Percentiles rank a stretch among this genome's conserved stretches.
phyloP scores from a whole-genome alignment of 2,329 filamentous ascomycete species.

The Beauveria sp. region DNA sequence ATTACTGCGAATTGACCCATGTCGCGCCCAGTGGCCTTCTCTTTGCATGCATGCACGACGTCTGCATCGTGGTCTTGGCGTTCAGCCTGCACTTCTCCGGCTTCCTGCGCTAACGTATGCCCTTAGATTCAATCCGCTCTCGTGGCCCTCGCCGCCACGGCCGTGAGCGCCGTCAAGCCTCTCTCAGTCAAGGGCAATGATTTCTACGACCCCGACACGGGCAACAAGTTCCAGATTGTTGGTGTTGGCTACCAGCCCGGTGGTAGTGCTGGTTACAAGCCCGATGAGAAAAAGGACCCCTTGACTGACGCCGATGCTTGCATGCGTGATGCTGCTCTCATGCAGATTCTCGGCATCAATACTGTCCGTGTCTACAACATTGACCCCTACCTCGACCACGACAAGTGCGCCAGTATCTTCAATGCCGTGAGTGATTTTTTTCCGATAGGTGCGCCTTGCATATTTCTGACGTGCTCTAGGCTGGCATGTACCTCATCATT shows the following conservation, averaged over 20 bases:
- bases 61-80: not conserved
- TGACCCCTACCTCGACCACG: conserved; percentile 57
- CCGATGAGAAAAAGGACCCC: conserved; percentile 45
- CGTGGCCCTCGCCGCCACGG: conserved; percentile 44
- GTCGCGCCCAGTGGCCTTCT: not conserved
- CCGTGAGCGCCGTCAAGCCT: conserved; percentile 48
- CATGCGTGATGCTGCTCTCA: conserved; percentile 56
- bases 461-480: conserved; percentile 23
- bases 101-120: conserved; percentile 13
- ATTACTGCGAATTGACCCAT: not conserved
- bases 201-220: conserved; percentile 52
- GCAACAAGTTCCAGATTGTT: conserved; percentile 56
- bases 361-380: conserved; percentile 64
- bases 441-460: not conserved
- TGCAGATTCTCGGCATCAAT: conserved; percentile 59
- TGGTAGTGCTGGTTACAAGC: conserved; percentile 55
- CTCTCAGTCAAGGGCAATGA: conserved; percentile 49
- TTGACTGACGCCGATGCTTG: conserved; percentile 51
- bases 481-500: conserved; percentile 62
- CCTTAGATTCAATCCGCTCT: conserved; percentile 35
- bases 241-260: conserved; percentile 64
- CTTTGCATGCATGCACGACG: not conserved
- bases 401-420: conserved; percentile 60
- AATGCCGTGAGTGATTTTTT: conserved; percentile 38
- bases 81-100: not conserved